These are phyloP conservation scores for Aquilaria sinensis DNA, from an alignment of 345 rosid genomes.

Conservation along the genomic window DNA sequence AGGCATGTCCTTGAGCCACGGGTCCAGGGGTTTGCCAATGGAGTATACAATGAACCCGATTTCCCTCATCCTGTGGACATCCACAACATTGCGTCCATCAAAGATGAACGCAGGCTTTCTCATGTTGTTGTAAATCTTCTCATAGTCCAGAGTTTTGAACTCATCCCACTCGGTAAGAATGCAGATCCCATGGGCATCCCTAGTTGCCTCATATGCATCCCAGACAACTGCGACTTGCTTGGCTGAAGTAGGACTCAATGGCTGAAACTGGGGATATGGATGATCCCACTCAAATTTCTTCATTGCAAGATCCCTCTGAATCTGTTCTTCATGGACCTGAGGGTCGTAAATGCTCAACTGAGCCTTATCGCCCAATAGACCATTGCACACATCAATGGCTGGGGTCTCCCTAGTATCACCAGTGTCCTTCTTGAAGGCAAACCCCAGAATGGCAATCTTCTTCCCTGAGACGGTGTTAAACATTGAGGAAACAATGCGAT, in stretches of 20 bases:
- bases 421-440: constrained; percentile 73
- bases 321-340: constrained; percentile 56
- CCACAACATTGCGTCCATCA: constrained; percentile 37
- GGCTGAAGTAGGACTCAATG: constrained; percentile 36
- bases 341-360: constrained; percentile 56
- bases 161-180: constrained; percentile 68
- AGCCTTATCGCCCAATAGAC: constrained; percentile 57
- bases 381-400: constrained; percentile 68
- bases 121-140: constrained; percentile 36
- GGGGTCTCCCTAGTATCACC: constrained; percentile 83
- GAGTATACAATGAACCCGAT: constrained; percentile 47
- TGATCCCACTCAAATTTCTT: constrained; percentile 76
- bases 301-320: constrained; percentile 59
- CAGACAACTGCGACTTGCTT: constrained; percentile 43
- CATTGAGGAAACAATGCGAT: constrained; percentile 60
- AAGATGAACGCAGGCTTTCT: constrained; percentile 38
- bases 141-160: constrained; percentile 52
- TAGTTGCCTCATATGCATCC: constrained; percentile 57
- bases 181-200: constrained; percentile 60
- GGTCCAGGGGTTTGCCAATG: constrained; percentile 46
- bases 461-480: constrained; percentile 54
- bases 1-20: constrained; percentile 53
- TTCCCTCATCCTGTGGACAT: constrained; percentile 26
- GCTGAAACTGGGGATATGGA: constrained; percentile 43
- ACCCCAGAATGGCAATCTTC: constrained; percentile 64